phyloP scores from a whole-genome alignment of 2,329 filamentous ascomycete species.

The Dactylellina sp. region DNA sequence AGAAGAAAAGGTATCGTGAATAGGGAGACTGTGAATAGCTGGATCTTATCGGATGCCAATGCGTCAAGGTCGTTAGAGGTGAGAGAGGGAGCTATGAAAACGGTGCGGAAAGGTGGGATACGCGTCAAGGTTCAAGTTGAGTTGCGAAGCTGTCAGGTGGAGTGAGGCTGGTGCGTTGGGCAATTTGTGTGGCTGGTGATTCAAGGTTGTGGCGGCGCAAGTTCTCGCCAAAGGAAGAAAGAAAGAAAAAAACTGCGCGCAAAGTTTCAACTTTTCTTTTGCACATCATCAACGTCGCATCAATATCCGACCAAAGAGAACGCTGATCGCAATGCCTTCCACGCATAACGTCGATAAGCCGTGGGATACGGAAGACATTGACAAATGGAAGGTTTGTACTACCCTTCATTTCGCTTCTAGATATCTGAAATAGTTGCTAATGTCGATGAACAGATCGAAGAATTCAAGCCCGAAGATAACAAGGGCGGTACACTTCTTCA shows the following conservation, averaged over 20 bases:
- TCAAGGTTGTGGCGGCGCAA: slow-evolving; percentile 33
- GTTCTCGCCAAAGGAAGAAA: background rate
- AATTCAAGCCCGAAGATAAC: slow-evolving; percentile 89
- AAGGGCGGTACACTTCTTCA: slow-evolving; percentile 85
- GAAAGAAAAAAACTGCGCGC: slow-evolving; percentile 49
- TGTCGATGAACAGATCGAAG: slow-evolving; percentile 71
- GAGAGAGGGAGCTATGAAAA: slow-evolving; percentile 36
- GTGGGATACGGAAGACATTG: slow-evolving; percentile 96
- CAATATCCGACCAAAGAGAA: slow-evolving; percentile 57
- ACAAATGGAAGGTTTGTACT: slow-evolving; percentile 84
- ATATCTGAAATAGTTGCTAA: background rate
- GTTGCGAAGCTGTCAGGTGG: slow-evolving; percentile 57
- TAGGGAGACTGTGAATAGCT: slow-evolving; percentile 4
- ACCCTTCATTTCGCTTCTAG: background rate
- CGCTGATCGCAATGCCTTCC: slow-evolving; percentile 75
- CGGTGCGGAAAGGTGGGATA: slow-evolving; percentile 50
- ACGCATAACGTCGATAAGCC: slow-evolving; percentile 90
- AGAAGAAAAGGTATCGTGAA: background rate
- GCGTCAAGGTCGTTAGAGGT: slow-evolving; percentile 29
- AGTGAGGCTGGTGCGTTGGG: slow-evolving; percentile 41
- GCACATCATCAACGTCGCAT: slow-evolving; percentile 17
- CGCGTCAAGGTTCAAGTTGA: slow-evolving; percentile 55
- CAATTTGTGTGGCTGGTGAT: slow-evolving; percentile 37
- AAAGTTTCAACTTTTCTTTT: slow-evolving; percentile 21
- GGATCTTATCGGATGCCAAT: slow-evolving; percentile 35